phyloP scores from a whole-genome alignment of 176 grass and related monocot genomes.

The Oryza brachyantha region DNA sequence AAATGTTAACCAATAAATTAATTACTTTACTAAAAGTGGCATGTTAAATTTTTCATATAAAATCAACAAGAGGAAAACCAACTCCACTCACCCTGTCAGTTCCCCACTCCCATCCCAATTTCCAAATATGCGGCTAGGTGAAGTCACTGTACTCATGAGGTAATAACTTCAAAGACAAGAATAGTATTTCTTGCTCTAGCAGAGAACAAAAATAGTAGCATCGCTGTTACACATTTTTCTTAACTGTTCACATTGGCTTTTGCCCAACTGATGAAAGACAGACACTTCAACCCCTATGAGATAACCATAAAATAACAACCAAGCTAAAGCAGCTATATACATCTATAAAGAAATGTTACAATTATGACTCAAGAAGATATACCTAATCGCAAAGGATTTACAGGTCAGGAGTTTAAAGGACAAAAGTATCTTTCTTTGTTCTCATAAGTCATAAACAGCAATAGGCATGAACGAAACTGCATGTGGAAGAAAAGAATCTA shows the following conservation, averaged over 20 bases:
- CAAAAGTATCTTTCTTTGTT: not conserved
- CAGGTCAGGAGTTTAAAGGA: not conserved
- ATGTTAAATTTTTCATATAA: not conserved
- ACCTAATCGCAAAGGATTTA: not conserved
- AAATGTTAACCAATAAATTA: not conserved
- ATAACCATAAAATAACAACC: not conserved
- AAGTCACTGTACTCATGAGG: not conserved
- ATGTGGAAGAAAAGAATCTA: constrained; percentile 29
- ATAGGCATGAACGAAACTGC: constrained; percentile 17
- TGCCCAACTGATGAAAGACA: not conserved
- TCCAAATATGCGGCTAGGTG: constrained; percentile 5
- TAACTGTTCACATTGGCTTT: not conserved
- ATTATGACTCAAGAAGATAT: not conserved
- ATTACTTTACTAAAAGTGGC: not conserved
- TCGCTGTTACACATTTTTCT: not conserved
- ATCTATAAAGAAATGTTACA: not conserved
- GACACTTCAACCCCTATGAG: not conserved
- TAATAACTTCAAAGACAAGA: not conserved
- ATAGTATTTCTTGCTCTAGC: not conserved
- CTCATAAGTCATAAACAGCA: not conserved
- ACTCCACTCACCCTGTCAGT: not conserved
- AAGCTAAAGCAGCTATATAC: not conserved
- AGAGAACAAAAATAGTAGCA: not conserved
- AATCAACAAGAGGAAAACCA: not conserved
- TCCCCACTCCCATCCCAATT: not conserved